Evolutionary conservation across 768 basidiomycete species (phyloP), one percentile per base, ranked within the genome.

Genomic region (Termitomyces sp.): DNA sequence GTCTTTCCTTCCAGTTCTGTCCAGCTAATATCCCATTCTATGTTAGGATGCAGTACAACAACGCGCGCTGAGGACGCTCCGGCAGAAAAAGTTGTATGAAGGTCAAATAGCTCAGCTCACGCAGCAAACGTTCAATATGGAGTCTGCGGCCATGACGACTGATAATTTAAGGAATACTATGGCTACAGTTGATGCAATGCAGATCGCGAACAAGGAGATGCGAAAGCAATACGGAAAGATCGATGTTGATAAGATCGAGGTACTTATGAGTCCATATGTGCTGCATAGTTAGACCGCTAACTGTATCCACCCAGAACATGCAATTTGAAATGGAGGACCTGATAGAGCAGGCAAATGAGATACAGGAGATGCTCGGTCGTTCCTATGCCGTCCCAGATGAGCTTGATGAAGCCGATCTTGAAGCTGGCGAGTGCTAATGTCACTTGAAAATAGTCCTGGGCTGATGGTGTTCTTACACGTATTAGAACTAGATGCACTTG

Each of bases 281-380:
- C 28, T 10, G 7, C 21, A 10, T 23, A 6, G 35, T 19, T 21
- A 4, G 30, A 23, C 5, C 32, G 53, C 14, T 45, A 17, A 53
- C 34, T 6, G 23, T 8, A 32, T 17, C 32, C 19, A 35, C 39
- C 2, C 66, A 98, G 95, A 87, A 78, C 64, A 92, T 98, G 66
- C 96, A 99, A 69, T 93, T 89, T 68, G 96, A 99, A 58, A 98
- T 99, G 95, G 94, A 97, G 66, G 97, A 98, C 56, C 70, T 98
- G 59, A 75, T 99, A 57, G 97, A 98, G 66, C 94, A 97, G 69
- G 91, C 94, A 10, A 98, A 98, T 66, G 97, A 99, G 70, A 93
- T 99, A 57, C 96, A 98, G 67, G 97, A 98, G 70, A 84, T 89
- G 21, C 76, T 99, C 23, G 92, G 90, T 17, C 79, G 96, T 60